These are phyloP conservation scores for Groenewaldozyma auringiensis DNA, from an alignment of 1,139 yeast genomes.

Conservation along the genomic window DNA sequence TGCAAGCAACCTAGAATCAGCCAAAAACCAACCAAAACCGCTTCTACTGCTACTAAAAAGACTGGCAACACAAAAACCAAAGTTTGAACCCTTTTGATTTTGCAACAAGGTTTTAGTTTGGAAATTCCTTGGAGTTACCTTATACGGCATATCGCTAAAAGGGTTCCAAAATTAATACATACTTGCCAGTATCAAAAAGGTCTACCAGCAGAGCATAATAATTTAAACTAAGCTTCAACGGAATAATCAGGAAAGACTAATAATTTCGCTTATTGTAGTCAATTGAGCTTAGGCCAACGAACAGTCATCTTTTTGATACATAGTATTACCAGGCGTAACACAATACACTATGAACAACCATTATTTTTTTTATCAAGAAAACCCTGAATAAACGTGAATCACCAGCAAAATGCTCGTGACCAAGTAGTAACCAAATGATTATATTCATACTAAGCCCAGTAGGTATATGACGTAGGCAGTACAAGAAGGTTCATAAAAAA, in stretches of 20 bases:
- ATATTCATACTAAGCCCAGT: no score
- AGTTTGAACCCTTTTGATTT: no score
- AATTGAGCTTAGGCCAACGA: background rate
- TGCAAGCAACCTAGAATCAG: background rate
- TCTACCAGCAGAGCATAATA: background rate
- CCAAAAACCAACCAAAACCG: background rate
- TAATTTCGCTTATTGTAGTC: background rate
- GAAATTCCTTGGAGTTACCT: background rate
- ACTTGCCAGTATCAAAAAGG: no score
- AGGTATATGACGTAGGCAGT: background rate
- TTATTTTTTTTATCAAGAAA: background rate
- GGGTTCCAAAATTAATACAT: no score
- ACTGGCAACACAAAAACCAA: no score
- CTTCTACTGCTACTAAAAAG: background rate
- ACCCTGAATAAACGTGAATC: background rate
- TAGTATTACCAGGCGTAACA: background rate
- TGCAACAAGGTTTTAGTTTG: no score
- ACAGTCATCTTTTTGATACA: background rate
- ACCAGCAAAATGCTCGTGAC: background rate
- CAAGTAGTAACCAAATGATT: background rate
- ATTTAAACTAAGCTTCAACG: background rate
- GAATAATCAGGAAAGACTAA: background rate
- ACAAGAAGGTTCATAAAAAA: background rate
- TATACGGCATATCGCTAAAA: background rate
- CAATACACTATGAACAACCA: background rate